These are phyloP conservation scores for Dioscorea dumetorum DNA, from an alignment of 106 monocot genomes.

Conservation along the genomic window DNA sequence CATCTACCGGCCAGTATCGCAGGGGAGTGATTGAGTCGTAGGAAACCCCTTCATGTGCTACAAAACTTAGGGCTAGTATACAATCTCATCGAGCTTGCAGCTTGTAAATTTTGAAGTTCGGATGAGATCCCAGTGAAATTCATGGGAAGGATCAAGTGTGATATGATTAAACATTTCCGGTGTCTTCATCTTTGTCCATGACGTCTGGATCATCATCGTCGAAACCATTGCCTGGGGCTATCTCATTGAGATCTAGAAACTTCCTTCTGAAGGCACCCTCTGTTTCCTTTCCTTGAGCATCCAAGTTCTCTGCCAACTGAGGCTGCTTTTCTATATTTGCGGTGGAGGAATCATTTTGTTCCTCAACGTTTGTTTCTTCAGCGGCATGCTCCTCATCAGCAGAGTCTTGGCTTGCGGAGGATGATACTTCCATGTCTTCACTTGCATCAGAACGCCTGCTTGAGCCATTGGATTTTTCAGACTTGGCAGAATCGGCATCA, in stretches of 20 bases:
- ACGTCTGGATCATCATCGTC: constrained; percentile 58
- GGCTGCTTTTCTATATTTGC: constrained; percentile 15
- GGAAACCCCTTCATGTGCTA: too few species aligned
- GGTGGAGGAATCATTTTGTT: constrained; percentile 15
- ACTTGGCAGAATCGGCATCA: constrained; percentile 47
- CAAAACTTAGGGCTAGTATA: too few species aligned
- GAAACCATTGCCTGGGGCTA: constrained; percentile 72
- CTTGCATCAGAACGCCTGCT: constrained; percentile 49
- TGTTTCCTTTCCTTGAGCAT: constrained; percentile 14
- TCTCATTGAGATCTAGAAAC: constrained; percentile 86
- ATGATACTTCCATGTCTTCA: constrained; percentile 44
- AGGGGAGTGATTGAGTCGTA: too few species aligned
- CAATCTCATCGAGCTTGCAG: too few species aligned
- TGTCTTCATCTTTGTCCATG: constrained; percentile 33
- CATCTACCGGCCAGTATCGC: too few species aligned
- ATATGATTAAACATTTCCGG: too few species aligned
- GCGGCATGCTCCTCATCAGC: constrained; percentile 9
- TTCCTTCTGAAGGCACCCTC: constrained; percentile 20
- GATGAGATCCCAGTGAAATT: too few species aligned
- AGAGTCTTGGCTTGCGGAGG: constrained; percentile 47
- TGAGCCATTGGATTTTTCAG: constrained; percentile 24
- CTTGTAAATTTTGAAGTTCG: too few species aligned
- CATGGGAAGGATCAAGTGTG: too few species aligned
- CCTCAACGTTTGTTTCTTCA: constrained; percentile 17
- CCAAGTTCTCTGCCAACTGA: constrained; percentile 15